phyloP scores from a whole-genome alignment of 805 yeast species.

The Myxozyma monticola region DNA sequence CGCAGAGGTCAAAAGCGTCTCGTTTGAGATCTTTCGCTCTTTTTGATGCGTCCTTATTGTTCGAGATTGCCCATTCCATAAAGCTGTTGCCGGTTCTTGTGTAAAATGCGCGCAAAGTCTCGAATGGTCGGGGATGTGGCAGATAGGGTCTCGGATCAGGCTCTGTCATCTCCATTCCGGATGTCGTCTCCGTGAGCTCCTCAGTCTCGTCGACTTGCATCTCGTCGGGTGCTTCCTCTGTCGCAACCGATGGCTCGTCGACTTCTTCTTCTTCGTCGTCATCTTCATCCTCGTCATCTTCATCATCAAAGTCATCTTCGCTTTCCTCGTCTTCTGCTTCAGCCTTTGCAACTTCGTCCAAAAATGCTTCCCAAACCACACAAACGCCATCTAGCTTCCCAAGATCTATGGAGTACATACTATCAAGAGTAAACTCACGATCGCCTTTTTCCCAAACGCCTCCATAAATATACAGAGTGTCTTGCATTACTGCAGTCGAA shows the following conservation, averaged over 20 bases:
- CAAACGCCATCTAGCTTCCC: conserved; percentile 85
- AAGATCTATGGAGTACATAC: conserved; percentile 81
- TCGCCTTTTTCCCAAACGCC: conserved; percentile 91
- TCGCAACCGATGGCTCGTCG: conserved; percentile 46
- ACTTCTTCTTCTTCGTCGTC: conserved; percentile 60
- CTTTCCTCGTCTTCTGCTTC: conserved; percentile 35
- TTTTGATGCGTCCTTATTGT: conserved; percentile 60
- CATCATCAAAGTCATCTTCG: conserved; percentile 54
- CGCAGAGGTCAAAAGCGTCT: conserved; percentile 85
- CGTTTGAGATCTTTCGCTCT: conserved; percentile 88
- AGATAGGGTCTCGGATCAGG: conserved; percentile 89
- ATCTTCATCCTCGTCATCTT: conserved; percentile 73
- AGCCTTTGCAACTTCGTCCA: conserved; percentile 50
- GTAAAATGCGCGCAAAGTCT: conserved; percentile 78
- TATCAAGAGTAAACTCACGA: conserved; percentile 77
- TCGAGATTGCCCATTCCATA: conserved; percentile 71
- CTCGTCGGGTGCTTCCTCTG: conserved; percentile 43
- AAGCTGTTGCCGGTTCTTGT: conserved; percentile 82
- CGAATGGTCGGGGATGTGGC: conserved; percentile 96
- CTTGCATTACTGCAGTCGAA: conserved; percentile 80
- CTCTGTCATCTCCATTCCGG: conserved; percentile 57
- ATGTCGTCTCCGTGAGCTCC: conserved; percentile 70
- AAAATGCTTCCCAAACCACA: conserved; percentile 84
- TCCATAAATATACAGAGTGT: conserved; percentile 78
- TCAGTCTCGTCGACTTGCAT: conserved; percentile 53